Evolutionary conservation across 768 basidiomycete species (phyloP), one percentile per base, ranked within the genome.

Genomic region (Ephemerocybe angulata): DNA sequence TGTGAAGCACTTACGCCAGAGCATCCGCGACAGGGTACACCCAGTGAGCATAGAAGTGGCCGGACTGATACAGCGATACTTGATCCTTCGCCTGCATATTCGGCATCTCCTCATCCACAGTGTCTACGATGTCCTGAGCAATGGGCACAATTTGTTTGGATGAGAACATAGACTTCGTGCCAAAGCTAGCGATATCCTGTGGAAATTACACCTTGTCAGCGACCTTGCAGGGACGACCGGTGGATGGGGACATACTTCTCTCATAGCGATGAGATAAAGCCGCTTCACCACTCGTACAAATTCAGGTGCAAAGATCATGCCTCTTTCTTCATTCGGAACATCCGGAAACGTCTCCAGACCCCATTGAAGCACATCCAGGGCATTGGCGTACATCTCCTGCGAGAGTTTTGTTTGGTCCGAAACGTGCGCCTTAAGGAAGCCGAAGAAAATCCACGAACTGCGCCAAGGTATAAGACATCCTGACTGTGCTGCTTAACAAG

Each of bases 371-470:
- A 41, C 21, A 19, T 41, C 38, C 7, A 41, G n/a, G 7, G 38
- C 38, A 19, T 19, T 41, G 7, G 7, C n/a, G 21, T 41, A 41
- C 10, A 7, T 10, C 21, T 41, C 38, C 7, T 17, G n/a, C 15
- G 38, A 13, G n/a, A 41, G 5, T 7, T 6, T 5, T 10, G 7
- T 6, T 6, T 6, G n/a, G 10, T 19, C 17, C 5, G 38, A 10
- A 6, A 41, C 7, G 5, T 6, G 10, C 10, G 33, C 17, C 17
- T 17, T 35, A 13, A 41, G 41, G 27, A 25, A 55, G 2, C 25
- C 54, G 17, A n/a, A 27, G 35, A 35, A 55, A 13, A 55, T 27
- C 54, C 54, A 55, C 8, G 35, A 6, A 12, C 54, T 55, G 27
- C 17, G n/a, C n/a, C n/a, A 25, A 6, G 25, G n/a, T 22, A 24